phyloP scores from a whole-genome alignment of 148 eudicot species.

The Nepenthes mirabilis region DNA sequence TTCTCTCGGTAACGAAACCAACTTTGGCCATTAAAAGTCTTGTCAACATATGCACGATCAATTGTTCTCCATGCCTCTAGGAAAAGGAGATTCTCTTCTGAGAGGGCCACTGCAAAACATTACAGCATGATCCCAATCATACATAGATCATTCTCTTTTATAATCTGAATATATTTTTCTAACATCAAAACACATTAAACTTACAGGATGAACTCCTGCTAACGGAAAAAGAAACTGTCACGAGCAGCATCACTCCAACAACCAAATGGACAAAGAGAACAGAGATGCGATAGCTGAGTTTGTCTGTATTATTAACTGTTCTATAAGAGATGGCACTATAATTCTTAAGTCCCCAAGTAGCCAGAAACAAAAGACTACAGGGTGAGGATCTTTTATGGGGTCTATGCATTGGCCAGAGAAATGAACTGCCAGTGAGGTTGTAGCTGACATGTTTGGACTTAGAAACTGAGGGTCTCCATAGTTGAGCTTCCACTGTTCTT shows the following conservation, averaged over 20 bases:
- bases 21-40: slow-evolving; percentile 93
- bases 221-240: slow-evolving; percentile 46
- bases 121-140: slow-evolving; percentile 1
- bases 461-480: slow-evolving; percentile 11
- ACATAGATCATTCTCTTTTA: background rate
- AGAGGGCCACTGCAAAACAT: slow-evolving; percentile 60
- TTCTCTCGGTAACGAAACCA: slow-evolving; percentile 98
- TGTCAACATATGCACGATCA: slow-evolving; percentile 94
- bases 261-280: slow-evolving; percentile 24
- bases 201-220: slow-evolving; percentile 64
- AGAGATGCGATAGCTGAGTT: slow-evolving; percentile 13
- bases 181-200: slow-evolving; percentile 15
- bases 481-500: slow-evolving; percentile 12
- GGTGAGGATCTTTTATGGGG: slow-evolving; percentile 7
- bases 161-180: background rate
- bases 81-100: slow-evolving; percentile 88
- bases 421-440: slow-evolving; percentile 2
- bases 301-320: slow-evolving; percentile 20
- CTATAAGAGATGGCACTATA: slow-evolving; percentile 16
- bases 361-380: background rate
- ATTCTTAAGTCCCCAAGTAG: slow-evolving; percentile 20
- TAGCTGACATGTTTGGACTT: slow-evolving; percentile 1
- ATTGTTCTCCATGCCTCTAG: slow-evolving; percentile 97
- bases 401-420: slow-evolving; percentile 12
- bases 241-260: slow-evolving; percentile 50